Evolutionary conservation across 345 rosid genomes (phyloP).

Genomic region (Eucalyptus cloeziana): DNA sequence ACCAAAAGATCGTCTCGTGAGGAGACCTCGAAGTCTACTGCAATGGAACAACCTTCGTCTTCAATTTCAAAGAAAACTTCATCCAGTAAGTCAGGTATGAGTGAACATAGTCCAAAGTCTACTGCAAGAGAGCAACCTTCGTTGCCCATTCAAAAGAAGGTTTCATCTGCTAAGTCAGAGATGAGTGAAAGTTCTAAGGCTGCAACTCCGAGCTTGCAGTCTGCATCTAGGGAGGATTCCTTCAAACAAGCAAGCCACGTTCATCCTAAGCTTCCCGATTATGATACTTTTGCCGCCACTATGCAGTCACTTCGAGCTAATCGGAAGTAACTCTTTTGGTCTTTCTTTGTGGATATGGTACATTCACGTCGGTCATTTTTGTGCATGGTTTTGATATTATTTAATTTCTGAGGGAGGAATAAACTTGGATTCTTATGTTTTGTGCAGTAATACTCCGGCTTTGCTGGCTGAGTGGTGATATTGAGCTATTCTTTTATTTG

Average conservation of each 20-base stretch:
- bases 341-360: not conserved
- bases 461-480: not conserved
- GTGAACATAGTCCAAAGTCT: not conserved
- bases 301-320: slow-evolving; percentile 38
- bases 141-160: not conserved
- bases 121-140: not conserved
- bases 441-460: not conserved
- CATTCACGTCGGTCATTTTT: not conserved
- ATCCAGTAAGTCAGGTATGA: not conserved
- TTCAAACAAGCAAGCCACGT: slow-evolving; percentile 19
- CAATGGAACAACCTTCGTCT: not conserved
- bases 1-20: not conserved
- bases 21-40: not conserved
- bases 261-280: slow-evolving; percentile 95
- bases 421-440: not conserved
- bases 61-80: not conserved
- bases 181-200: not conserved
- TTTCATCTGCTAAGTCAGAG: not conserved
- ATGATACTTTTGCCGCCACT: slow-evolving; percentile 44
- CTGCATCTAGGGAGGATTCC: not conserved
- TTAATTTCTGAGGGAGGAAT: not conserved
- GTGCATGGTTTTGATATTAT: not conserved
- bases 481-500: not conserved
- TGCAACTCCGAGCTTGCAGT: not conserved
- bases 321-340: slow-evolving; percentile 5